Evolutionary conservation across 352 stramenopile species (phyloP), one percentile per base, ranked within the genome.

Genomic region (Globisporangium nagaii): DNA sequence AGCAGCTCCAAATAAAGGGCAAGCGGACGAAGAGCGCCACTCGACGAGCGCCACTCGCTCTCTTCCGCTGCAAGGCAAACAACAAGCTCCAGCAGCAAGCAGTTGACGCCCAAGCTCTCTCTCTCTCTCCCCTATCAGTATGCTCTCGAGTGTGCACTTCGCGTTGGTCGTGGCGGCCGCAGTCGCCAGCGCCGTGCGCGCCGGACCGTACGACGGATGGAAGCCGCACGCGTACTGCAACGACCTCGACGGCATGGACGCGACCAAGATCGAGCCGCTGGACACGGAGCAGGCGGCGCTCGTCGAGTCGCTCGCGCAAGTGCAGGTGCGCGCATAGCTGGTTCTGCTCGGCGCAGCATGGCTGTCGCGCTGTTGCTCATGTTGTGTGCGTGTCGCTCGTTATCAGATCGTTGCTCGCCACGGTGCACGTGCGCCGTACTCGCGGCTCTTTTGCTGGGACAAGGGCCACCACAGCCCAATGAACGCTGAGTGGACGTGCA

Each of bases 181-280:
- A 27, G 46, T 36, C 13, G 32, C 56, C 12, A 30, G 44, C 11
- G 45, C 22, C 19, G 60, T 58, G 27, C 48, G 51, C 6, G 71
- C 72, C 12, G 65, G 71, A 0, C 71, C 70, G 17, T 94, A 85
- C 50, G 81, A 94, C 51, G 73, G 70, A 27, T 94, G 84, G 84
- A 68, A 81, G 55, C 79, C 80, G 39, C 84, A 91, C 37, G 75
- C 68, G 39, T 94, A 94, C 71, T 94, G 84, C 60, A 92, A 91
- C 35, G 71, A 74, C 35, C 65, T 90, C 27, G 64, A 79, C 17
- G 54, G 61, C 62, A 91, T 92, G 58, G 76, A 75, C 20, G 62
- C 62, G 22, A 63, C 75, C 32, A 68, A 66, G 36, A 89, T 94
- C 56, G 58, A 62, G 42, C 77, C 81, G 32, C 60, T 94, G 41